Base-by-base conservation (phyloP, 2,329 filamentous ascomycete genomes). In the Cordyceps pruinosa region DNA sequence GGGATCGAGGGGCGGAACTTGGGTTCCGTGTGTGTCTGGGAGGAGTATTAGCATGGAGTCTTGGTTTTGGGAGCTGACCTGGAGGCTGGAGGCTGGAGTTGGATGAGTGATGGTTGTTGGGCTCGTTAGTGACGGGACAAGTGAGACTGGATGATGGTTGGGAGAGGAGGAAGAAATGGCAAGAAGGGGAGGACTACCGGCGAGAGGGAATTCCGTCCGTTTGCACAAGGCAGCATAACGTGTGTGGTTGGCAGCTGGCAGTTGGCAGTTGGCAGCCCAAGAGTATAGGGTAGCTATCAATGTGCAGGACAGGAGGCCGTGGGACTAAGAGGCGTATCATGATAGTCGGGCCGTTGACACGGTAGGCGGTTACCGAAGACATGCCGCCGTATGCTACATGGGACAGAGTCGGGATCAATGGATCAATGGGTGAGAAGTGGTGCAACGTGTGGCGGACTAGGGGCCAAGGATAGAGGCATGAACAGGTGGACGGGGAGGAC, bases 401-500 rank as follows among this genome's bases (percentile, higher is more conserved):
- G 4, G n/a, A 8, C 34, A 50, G 17, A 28, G 7, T 21, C 48
- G 30, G 48, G 30, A 39, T 23, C 48, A 37, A 37, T 37, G 34
- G 3, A 37, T 17, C 37, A 32, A n/a, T 9, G 37, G 3, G 21
- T 21, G 37, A 8, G 5, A 5, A 41, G 37, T 10, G 34, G 49
- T 52, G 49, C 35, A 28, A 52, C 37, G 37, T 44, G 37, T 42
- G 37, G n/a, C n/a, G n/a, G n/a, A 21, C 25, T 23, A 34, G n/a
- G n/a, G n/a, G n/a, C n/a, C n/a, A n/a, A 51, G 48, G 48, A 19
- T 21, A 30, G 25, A 28, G 32, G 49, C 49, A 52, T 52, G 49
- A 52, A 52, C 49, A 15, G 37, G 37, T 52, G 34, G 23, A 30
- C 26, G 7, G 13, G 13, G 1, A 10, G 21, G 6, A 25, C 10